phyloP scores from a whole-genome alignment of 306 rosid genomes.

The Gynostemma pentaphyllum region DNA sequence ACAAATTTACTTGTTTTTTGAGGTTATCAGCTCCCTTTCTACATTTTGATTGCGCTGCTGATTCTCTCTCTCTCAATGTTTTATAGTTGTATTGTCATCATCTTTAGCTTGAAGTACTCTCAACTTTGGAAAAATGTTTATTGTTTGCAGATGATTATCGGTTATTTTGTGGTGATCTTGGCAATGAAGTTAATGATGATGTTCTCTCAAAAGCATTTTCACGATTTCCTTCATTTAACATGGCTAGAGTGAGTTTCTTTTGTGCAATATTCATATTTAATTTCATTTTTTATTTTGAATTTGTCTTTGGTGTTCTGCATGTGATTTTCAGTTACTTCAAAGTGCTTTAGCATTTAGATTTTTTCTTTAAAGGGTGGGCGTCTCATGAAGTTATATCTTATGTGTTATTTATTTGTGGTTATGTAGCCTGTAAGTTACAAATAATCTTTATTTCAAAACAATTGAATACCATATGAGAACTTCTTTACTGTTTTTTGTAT shows the following conservation, averaged over 20 bases:
- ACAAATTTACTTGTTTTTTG: no score
- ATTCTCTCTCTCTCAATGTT: neutral
- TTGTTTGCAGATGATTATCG: constrained; percentile 67
- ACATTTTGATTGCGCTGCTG: no score
- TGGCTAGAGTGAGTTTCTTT: constrained; percentile 65
- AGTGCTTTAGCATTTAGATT: constrained; percentile 34
- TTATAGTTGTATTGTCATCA: neutral
- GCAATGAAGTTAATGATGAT: constrained; percentile 97
- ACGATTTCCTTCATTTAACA: constrained; percentile 81
- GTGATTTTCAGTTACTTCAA: constrained; percentile 52
- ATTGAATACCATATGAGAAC: neutral
- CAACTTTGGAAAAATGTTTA: constrained; percentile 3
- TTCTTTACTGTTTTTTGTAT: neutral
- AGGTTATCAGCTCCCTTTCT: no score
- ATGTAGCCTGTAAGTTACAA: neutral
- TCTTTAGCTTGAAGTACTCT: neutral
- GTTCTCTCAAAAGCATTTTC: constrained; percentile 92
- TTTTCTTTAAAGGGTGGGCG: constrained; percentile 53
- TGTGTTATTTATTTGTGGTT: neutral
- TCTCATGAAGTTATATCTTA: constrained; percentile 2
- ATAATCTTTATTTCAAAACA: no score
- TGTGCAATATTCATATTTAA: neutral
- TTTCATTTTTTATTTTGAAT: constrained; percentile 7
- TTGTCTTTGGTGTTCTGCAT: constrained; percentile 33
- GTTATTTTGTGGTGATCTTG: constrained; percentile 90